Evolutionary conservation across 805 yeast genomes (phyloP).

Genomic region (Wickerhamomyces canadensis): DNA sequence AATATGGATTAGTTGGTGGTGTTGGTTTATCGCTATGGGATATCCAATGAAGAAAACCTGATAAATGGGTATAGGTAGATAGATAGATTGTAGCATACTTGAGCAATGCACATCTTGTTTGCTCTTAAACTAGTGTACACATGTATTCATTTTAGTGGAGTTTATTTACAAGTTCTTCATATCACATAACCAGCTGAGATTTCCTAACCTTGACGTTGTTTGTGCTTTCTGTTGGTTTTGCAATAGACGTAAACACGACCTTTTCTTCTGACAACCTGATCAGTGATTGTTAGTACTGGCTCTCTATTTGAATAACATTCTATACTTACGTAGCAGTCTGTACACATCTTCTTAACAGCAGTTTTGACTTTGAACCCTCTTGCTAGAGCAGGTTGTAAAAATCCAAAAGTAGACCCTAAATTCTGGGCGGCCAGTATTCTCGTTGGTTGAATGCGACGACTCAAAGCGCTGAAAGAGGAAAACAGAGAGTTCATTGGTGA

Average conservation of each 20-base stretch:
- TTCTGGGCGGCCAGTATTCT: slow-evolving; percentile 12
- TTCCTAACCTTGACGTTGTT: slow-evolving; percentile 78
- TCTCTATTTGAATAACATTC: slow-evolving; percentile 61
- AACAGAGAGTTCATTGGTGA: slow-evolving; percentile 12
- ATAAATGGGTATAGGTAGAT: too few species aligned
- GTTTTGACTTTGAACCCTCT: slow-evolving; percentile 91
- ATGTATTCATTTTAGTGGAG: background rate
- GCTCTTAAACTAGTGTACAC: background rate
- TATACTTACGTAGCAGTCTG: slow-evolving; percentile 63
- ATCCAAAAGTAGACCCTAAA: slow-evolving; percentile 13
- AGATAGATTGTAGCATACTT: too few species aligned
- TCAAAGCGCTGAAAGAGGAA: slow-evolving; percentile 13
- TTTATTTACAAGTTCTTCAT: background rate
- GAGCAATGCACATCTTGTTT: background rate
- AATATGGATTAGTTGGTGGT: slow-evolving; percentile 60
- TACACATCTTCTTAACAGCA: slow-evolving; percentile 88
- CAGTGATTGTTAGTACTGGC: background rate
- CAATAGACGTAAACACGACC: slow-evolving; percentile 93
- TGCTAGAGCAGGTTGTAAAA: slow-evolving; percentile 26
- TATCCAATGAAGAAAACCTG: slow-evolving; percentile 17
- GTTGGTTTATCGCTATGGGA: slow-evolving; percentile 67
- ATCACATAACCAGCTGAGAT: background rate
- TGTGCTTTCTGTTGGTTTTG: slow-evolving; percentile 88
- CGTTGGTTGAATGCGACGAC: slow-evolving; percentile 16
- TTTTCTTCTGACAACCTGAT: slow-evolving; percentile 80